Evolutionary conservation across 208 protist genomes (phyloP), one percentile per base, ranked within the genome.

Genomic region (Acanthamoeba lenticulata): DNA sequence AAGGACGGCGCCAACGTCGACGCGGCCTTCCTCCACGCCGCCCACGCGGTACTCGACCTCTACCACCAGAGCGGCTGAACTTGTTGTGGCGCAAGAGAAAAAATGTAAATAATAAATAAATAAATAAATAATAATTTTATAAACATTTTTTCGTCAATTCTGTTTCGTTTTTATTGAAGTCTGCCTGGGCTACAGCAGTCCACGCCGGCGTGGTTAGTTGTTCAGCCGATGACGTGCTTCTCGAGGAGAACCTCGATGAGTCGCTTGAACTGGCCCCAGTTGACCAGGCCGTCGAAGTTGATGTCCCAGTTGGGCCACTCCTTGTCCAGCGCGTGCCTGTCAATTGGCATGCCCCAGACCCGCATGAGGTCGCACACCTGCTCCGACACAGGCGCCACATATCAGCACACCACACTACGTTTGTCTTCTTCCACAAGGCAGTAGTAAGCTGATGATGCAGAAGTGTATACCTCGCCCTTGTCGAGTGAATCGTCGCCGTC

Each of bases 271-370:
- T 83, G 27, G 72, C 38, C 38, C 72, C 72, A 83, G 72, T n/a
- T n/a, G 40, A 83, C 0, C 21, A 49, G 40, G 72, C 72, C 72
- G 40, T 83, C 72, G 21, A 44, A 83, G 72, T 83, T 47, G 38
- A 32, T 49, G 42, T 83, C 72, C 34, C 42, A 83, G 72, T 83
- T 83, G 34, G 72, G 72, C 72, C 72, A 83, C 72, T 83, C 72
- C 72, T 83, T 83, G 72, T 83, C 72, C 72, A 83, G 72, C 0
- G 9, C 0, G 72, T 83, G 40, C 72, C 29, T 83, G 72, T 83
- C 72, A 32, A 83, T 3, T 15, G 72, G 72, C 7, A 38, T 34
- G 72, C 72, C 72, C 72, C 72, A 83, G 11, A 83, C 34, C 72
- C 72, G 0, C 40, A 49, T 11, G 21, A 83, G 72, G 36, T 83